Conservation (phyloP, 371 early-diverging fungal species). For the Mucor plumbeus region DNA sequence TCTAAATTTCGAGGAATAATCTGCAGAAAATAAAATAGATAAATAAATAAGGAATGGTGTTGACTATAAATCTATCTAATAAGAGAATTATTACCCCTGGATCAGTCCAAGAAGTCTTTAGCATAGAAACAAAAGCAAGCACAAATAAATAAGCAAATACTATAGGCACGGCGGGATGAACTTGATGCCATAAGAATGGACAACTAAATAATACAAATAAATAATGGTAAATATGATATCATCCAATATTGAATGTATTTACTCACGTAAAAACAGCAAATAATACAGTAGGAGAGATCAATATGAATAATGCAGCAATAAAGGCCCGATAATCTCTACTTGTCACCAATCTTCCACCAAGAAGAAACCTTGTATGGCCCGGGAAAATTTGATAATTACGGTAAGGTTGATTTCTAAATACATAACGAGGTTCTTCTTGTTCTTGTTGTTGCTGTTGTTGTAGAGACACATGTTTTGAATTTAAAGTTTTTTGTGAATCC, state of each 20-base stretch:
- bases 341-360: conserved; percentile 72
- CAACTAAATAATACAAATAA: conserved; percentile 45
- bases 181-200: conserved; percentile 68
- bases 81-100: conserved; percentile 69
- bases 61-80: background rate
- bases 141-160: conserved; percentile 78
- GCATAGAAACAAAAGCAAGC: conserved; percentile 73
- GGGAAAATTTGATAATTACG: conserved; percentile 43
- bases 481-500: conserved; percentile 12
- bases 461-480: conserved; percentile 8
- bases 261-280: conserved; percentile 74
- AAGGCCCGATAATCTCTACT: conserved; percentile 71
- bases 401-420: background rate
- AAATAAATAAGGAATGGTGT: background rate
- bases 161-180: conserved; percentile 68
- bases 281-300: conserved; percentile 65
- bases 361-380: conserved; percentile 59
- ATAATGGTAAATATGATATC: background rate
- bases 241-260: background rate
- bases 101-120: conserved; percentile 88
- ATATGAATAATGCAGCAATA: conserved; percentile 61
- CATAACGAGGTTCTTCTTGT: background rate
- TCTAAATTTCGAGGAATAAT: conserved; percentile 81
- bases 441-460: background rate
- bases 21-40: conserved; percentile 21